Base-by-base conservation (phyloP, 371 early-diverging fungal genomes). In the Zancudomyces culisetae region DNA sequence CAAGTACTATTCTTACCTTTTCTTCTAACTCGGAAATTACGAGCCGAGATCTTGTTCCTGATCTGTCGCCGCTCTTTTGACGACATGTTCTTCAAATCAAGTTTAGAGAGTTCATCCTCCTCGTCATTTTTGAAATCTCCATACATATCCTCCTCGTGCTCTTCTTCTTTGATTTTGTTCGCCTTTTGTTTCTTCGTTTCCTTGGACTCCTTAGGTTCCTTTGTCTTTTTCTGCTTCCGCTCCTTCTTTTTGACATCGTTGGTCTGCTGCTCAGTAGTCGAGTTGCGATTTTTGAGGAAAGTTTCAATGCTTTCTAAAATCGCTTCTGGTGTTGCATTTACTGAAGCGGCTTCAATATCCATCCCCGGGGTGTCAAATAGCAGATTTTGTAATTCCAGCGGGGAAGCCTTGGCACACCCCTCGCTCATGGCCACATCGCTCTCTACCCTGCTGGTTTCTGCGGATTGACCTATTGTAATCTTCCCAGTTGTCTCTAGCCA, bases 1-100 rank as follows among this genome's bases (percentile, higher is more conserved):
- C 35, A 35, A 35, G 6, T 35, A 35, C 35, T 35, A 35, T 15
- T 10, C 10, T 43, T 43, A 43, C 43, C 86, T 71, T 90, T 90
- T 64, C 87, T 72, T 42, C 89, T 75, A 28, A 80, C 79, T 45
- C 90, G 73, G 59, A 90, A 90, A 62, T 85, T 85, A 53, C 90
- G 70, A 3, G 90, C 90, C 8, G 86, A 85, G 29, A 88, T 78
- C 58, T 88, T 88, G 69, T 90, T 90, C 20, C 89, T 74, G 43
- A 88, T 62, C 60, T 87, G 87, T 27, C 89, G 71, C 21, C 87
- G 76, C 60, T 90, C 86, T 63, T 84, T 86, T 13, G 85, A 72
- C 1, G 80, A 70, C 62, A 85, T 61, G 49, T 74, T 76, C 54
- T 75, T 75, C 27, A 64, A 30, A 46, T 66, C 35, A 6, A 35